These are phyloP conservation scores for Phoenix dactylifera DNA, from an alignment of 176 grass and related monocot species.

Conservation along the genomic window DNA sequence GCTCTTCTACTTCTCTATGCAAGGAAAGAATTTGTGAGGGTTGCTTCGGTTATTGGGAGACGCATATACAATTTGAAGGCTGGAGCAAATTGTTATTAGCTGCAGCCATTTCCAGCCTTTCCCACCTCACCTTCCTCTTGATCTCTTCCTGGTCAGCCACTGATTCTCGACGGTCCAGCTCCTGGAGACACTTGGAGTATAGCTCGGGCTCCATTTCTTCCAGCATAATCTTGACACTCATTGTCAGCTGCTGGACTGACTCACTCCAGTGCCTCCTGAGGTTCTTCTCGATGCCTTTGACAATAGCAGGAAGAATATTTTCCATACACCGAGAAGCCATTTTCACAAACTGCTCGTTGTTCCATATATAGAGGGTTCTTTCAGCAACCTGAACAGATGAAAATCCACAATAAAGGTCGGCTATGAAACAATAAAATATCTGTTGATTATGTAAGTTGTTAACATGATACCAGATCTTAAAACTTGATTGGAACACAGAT, in stretches of 20 bases:
- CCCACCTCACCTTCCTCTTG: constrained; percentile 43
- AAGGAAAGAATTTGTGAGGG: too few species aligned
- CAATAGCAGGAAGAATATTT: constrained; percentile 48
- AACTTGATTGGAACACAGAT: too few species aligned
- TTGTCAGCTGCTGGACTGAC: constrained; percentile 62
- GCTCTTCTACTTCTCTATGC: too few species aligned
- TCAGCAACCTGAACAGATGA: constrained; percentile 59
- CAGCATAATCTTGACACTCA: constrained; percentile 51
- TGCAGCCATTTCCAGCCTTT: constrained; percentile 33
- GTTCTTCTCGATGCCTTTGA: constrained; percentile 57
- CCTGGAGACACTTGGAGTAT: constrained; percentile 39
- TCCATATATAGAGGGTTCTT: constrained; percentile 73
- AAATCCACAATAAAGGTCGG: background rate
- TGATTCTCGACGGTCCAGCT: constrained; percentile 20
- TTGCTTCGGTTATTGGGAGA: too few species aligned
- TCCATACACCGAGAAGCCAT: constrained; percentile 43
- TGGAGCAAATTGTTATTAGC: too few species aligned
- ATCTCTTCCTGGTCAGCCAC: constrained; percentile 15
- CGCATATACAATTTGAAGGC: too few species aligned
- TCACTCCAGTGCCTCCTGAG: constrained; percentile 77
- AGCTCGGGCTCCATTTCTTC: constrained; percentile 39
- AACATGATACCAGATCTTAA: too few species aligned
- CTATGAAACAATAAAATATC: too few species aligned
- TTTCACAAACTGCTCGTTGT: constrained; percentile 69
- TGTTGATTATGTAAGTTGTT: too few species aligned